phyloP scores from a whole-genome alignment of 306 rosid genomes.

The Vigna nakashimae region DNA sequence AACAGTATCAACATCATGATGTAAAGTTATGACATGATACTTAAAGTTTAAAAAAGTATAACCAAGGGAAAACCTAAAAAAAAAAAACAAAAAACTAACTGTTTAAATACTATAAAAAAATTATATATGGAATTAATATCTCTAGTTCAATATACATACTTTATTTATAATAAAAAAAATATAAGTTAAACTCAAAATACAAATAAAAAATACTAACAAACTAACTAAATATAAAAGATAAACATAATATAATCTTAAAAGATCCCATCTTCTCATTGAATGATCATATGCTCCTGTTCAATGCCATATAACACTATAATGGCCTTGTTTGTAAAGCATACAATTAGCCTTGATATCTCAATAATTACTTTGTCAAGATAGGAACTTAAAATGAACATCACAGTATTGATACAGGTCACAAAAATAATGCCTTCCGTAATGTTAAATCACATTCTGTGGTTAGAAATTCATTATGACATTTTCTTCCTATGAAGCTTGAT shows the following conservation, averaged over 20 bases:
- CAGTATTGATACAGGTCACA: slow-evolving; percentile 15
- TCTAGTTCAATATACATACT: too few species aligned
- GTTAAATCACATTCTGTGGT: slow-evolving; percentile 27
- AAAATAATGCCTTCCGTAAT: slow-evolving; percentile 27
- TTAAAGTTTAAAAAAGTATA: slow-evolving; percentile 14
- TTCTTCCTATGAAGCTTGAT: neutral
- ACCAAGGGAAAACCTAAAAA: slow-evolving; percentile 4
- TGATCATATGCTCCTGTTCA: slow-evolving; percentile 31
- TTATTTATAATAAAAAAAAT: too few species aligned
- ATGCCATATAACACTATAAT: slow-evolving; percentile 8
- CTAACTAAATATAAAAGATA: too few species aligned
- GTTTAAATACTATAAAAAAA: too few species aligned
- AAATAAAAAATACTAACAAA: too few species aligned
- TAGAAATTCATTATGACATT: slow-evolving; percentile 21
- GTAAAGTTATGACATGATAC: slow-evolving; percentile 13
- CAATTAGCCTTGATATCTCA: slow-evolving; percentile 33
- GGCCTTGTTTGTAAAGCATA: slow-evolving; percentile 23
- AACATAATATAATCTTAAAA: neutral
- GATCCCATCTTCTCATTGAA: slow-evolving; percentile 31
- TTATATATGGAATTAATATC: too few species aligned
- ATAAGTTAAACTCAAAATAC: too few species aligned
- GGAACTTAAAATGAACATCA: slow-evolving; percentile 12
- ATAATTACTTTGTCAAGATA: slow-evolving; percentile 28
- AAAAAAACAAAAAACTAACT: neutral
- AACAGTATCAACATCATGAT: slow-evolving; percentile 20